Evolutionary conservation across 768 basidiomycete genomes (phyloP).

Genomic region (Suillus subaureus): DNA sequence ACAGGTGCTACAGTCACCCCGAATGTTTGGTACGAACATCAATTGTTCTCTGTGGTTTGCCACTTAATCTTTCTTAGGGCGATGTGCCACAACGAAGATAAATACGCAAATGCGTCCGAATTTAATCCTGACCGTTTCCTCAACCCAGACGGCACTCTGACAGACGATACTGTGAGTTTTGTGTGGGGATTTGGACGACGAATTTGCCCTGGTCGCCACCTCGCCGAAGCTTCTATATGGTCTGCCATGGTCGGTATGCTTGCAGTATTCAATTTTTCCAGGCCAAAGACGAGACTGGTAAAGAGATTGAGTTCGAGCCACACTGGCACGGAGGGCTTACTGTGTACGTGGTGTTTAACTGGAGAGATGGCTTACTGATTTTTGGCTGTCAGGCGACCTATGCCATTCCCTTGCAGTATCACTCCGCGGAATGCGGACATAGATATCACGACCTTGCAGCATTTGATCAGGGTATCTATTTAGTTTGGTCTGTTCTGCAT

Average conservation of each 20-base stretch:
- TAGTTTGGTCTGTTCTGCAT: not conserved
- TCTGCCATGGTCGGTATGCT: slow-evolving; percentile 8
- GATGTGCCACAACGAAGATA: slow-evolving; percentile 49
- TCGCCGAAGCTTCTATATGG: slow-evolving; percentile 12
- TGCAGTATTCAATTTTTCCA: slow-evolving; percentile 5
- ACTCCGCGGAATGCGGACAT: slow-evolving; percentile 6
- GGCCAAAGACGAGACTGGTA: slow-evolving; percentile 12
- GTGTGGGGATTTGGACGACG: slow-evolving; percentile 13
- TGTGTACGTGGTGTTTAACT: not conserved
- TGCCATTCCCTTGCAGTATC: slow-evolving; percentile 7
- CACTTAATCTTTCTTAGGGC: slow-evolving; percentile 27
- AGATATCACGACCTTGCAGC: slow-evolving; percentile 6
- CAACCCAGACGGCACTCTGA: slow-evolving; percentile 8
- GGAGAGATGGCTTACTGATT: not conserved
- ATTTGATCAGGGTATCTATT: not conserved
- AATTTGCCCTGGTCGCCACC: slow-evolving; percentile 7
- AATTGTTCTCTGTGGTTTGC: too few relatives aligned
- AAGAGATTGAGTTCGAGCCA: slow-evolving; percentile 11
- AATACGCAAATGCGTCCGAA: slow-evolving; percentile 51
- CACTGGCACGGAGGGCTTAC: slow-evolving; percentile 6
- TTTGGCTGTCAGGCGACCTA: not conserved
- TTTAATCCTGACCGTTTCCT: slow-evolving; percentile 60
- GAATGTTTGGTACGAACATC: slow-evolving; percentile 9
- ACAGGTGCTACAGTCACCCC: slow-evolving; percentile 3
- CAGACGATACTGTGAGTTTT: slow-evolving; percentile 3